phyloP scores from a whole-genome alignment of 768 basidiomycete species.

The Lactarius trivialis region DNA sequence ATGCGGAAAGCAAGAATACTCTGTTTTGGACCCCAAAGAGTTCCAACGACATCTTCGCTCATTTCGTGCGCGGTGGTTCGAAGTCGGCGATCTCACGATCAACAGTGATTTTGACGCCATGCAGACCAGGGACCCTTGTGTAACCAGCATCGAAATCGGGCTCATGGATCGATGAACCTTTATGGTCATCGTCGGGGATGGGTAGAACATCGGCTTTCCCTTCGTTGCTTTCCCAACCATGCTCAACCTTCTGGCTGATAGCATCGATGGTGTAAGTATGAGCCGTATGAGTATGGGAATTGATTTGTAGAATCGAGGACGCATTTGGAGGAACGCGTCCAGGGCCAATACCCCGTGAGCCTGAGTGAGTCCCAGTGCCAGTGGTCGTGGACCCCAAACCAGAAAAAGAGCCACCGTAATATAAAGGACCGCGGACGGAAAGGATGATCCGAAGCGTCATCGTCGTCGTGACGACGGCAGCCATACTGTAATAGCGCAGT shows the following conservation, averaged over 20 bases:
- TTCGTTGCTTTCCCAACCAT: slow-evolving; percentile 19
- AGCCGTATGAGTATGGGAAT: slow-evolving; percentile 18
- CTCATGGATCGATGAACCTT: slow-evolving; percentile 9
- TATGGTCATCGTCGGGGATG: slow-evolving; percentile 9
- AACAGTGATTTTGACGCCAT: slow-evolving; percentile 21
- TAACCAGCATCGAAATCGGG: slow-evolving; percentile 24
- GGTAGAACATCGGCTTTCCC: slow-evolving; percentile 9
- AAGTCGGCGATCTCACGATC: slow-evolving; percentile 20
- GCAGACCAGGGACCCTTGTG: slow-evolving; percentile 9
- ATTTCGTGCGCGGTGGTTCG: slow-evolving; percentile 15
- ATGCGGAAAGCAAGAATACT: neutral
- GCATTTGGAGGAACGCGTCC: slow-evolving; percentile 32
- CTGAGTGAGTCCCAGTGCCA: slow-evolving; percentile 36
- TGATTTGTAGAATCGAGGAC: slow-evolving; percentile 24
- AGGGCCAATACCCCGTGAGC: slow-evolving; percentile 40
- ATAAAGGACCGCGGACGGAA: slow-evolving; percentile 70
- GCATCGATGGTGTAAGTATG: slow-evolving; percentile 31
- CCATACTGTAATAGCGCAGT: slow-evolving; percentile 48
- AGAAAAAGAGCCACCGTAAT: slow-evolving; percentile 63
- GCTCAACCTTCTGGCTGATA: slow-evolving; percentile 23
- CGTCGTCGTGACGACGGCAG: slow-evolving; percentile 79
- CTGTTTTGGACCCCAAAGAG: neutral
- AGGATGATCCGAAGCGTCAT: slow-evolving; percentile 87
- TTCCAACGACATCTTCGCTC: neutral
- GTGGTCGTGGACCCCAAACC: slow-evolving; percentile 31